Evolutionary conservation across 1,284 basidiomycete genomes (phyloP), one percentile per base, ranked within the genome.

Genomic region (Cronartium quercuum): DNA sequence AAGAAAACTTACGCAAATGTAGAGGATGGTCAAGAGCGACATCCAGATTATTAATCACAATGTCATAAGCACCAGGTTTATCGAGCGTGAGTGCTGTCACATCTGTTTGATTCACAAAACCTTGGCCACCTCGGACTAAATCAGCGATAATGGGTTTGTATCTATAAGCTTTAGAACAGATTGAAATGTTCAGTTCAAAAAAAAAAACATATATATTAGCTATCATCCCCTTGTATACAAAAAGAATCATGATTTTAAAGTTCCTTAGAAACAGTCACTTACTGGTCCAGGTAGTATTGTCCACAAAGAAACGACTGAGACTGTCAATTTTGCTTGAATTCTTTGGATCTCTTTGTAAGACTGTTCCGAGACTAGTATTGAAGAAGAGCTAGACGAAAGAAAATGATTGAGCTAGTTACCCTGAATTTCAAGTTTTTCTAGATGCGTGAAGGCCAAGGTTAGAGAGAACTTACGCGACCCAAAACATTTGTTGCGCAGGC

Each of bases 31-130:
- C 79, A 12, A 81, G 77, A 34, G 76, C 76, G 0, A 47, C 68
- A 65, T 82, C 82, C 6, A 80, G 58, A 77, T 83, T 82, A 79
- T 82, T 82, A 76, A 84, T 77, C 40, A 80, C 62, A 24, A 73
- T 73, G 34, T 73, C 42, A 18, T 73, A 73, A 38, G 60, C 62
- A 9, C 69, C 69, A 40, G 35, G n/a, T 57, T 21, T 65, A 51
- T 73, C 62, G 35, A 73, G 69, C 38, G 69, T 73, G 7, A 73
- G 55, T 64, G 69, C 42, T n/a, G 69, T 64, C 10, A 64, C 69
- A 47, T 73, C 69, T 29, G 69, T 55, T 35, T 51, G 37, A 42
- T 73, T 73, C 35, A 73, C 40, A 42, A 55, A 73, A 13, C 69
- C 69, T 64, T 42, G 64, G 9, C 69, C 69, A 7, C 69, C 69